Conservation (phyloP, 768 basidiomycete genomes). For the Dacryopinax primogenitus region DNA sequence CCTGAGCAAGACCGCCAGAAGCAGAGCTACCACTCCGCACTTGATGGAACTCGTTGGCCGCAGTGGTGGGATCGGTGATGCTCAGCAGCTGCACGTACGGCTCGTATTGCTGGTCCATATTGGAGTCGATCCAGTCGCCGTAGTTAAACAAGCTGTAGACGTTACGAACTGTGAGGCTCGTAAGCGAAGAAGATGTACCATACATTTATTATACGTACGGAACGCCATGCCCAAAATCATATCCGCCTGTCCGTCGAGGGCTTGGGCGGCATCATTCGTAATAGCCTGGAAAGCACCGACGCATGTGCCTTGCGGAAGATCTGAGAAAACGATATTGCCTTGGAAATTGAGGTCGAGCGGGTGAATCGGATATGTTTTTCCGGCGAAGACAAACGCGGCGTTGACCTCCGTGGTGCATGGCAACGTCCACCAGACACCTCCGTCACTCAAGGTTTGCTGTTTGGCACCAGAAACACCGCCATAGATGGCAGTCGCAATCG, state of each 20-base stretch:
- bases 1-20: neutral
- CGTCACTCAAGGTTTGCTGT: neutral
- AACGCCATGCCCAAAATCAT: conserved; percentile 8
- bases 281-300: neutral
- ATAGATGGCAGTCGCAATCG: conserved; percentile 5
- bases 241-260: neutral
- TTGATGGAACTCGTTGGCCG: neutral
- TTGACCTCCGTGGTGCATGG: conserved; percentile 1
- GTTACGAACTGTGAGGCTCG: conserved; percentile 41
- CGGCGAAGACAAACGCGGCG: neutral
- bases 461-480: neutral
- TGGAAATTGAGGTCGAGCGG: neutral
- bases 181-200: neutral
- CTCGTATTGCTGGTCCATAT: conserved; percentile 31
- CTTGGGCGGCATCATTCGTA: neutral
- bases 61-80: conserved; percentile 19
- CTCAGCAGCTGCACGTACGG: conserved; percentile 56
- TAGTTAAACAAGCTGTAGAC: conserved; percentile 51
- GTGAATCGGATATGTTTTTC: neutral
- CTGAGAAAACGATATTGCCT: neutral
- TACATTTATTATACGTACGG: neutral
- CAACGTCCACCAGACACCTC: neutral
- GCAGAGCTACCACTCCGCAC: neutral
- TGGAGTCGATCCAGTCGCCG: conserved; percentile 44
- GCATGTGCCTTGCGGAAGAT: neutral